Conservation (phyloP, 2,329 filamentous ascomycete genomes). For the Lachnellula occidentalis region DNA sequence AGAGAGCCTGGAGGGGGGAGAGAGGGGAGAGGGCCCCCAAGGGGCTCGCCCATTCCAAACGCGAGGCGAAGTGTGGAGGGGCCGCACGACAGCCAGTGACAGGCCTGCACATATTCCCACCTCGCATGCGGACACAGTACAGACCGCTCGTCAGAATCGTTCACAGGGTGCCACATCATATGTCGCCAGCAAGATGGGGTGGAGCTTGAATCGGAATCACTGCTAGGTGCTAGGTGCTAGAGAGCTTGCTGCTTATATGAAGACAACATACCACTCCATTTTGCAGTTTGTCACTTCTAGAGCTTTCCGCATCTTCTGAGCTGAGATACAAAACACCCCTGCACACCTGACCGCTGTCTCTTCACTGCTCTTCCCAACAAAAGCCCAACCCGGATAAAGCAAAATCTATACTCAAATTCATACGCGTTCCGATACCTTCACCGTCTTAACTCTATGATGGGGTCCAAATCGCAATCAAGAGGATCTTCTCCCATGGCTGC, state of each 20-base stretch:
- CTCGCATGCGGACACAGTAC: not conserved
- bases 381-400: not conserved
- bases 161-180: constrained; percentile 12
- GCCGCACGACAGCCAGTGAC: constrained; percentile 9
- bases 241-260: not conserved
- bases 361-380: not conserved
- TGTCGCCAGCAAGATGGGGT: constrained; percentile 17
- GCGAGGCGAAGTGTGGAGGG: constrained; percentile 5
- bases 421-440: not conserved
- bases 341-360: no score
- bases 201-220: not conserved
- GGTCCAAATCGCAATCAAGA: constrained; percentile 32
- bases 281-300: not conserved
- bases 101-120: constrained; percentile 14
- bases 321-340: no score
- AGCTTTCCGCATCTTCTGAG: not conserved
- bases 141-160: constrained; percentile 5
- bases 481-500: constrained; percentile 36
- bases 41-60: no score
- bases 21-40: no score
- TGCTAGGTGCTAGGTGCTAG: not conserved
- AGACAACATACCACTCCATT: not conserved
- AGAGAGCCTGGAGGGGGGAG: no score
- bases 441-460: constrained; percentile 25
- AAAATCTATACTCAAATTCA: not conserved